phyloP scores from a whole-genome alignment of 441 rosid species.

The Pelargonium citronellum region DNA sequence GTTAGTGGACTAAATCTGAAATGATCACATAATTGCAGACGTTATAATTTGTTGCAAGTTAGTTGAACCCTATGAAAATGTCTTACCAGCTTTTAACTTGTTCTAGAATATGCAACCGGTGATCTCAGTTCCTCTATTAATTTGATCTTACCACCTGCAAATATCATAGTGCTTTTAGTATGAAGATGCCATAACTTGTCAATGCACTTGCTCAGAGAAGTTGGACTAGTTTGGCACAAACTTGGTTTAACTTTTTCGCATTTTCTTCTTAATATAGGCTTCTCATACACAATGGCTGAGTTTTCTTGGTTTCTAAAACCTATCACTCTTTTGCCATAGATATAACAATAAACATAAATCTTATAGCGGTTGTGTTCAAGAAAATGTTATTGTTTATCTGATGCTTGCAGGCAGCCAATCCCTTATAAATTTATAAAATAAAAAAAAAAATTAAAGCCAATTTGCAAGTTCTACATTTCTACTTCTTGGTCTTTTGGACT shows the following conservation, averaged over 20 bases:
- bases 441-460: not conserved
- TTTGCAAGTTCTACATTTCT: not conserved
- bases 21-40: not conserved
- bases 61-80: not conserved
- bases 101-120: not conserved
- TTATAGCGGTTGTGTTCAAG: not conserved
- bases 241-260: not conserved
- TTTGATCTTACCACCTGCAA: no score
- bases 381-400: not conserved
- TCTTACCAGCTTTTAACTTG: not conserved
- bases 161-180: not conserved
- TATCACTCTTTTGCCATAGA: not conserved
- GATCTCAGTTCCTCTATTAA: not conserved
- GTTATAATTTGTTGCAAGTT: not conserved
- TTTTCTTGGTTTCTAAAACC: not conserved
- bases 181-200: not conserved
- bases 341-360: not conserved
- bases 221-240: not conserved
- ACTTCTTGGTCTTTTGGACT: not conserved
- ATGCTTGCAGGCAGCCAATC: not conserved
- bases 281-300: not conserved
- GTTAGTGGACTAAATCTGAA: not conserved
- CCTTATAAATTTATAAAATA: not conserved
- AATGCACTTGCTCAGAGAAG: slow-evolving; percentile 4
- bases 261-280: not conserved